These are phyloP conservation scores for Boletus sp. DNA, from an alignment of 768 basidiomycete species.

Conservation along the genomic window DNA sequence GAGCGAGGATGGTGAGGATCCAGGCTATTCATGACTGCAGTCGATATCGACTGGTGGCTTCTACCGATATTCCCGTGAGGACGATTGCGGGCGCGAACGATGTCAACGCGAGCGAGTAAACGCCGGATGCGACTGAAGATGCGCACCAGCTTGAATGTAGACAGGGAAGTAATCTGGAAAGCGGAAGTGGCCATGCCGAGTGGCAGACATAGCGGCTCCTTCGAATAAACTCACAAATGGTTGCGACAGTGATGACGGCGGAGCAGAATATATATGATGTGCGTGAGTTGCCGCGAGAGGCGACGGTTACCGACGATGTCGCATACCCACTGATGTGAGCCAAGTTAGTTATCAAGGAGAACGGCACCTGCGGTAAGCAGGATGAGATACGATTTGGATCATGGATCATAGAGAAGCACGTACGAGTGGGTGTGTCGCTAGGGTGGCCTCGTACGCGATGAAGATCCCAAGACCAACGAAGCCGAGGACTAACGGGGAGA, in stretches of 20 bases:
- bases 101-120: slow-evolving; percentile 18
- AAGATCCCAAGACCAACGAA: slow-evolving; percentile 37
- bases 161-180: slow-evolving; percentile 39
- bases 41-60: slow-evolving; percentile 31
- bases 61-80: slow-evolving; percentile 32
- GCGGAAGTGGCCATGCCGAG: background rate
- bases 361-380: background rate
- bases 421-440: slow-evolving; percentile 32
- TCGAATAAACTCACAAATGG: slow-evolving; percentile 21
- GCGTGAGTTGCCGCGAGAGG: background rate
- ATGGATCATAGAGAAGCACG: background rate
- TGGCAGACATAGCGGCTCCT: background rate
- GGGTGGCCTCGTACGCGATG: slow-evolving; percentile 38
- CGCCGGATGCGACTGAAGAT: slow-evolving; percentile 34
- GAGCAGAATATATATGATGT: slow-evolving; percentile 22
- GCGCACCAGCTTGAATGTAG: slow-evolving; percentile 43
- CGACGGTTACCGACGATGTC: background rate
- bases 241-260: slow-evolving; percentile 12
- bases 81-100: slow-evolving; percentile 31
- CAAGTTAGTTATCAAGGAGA: slow-evolving; percentile 26
- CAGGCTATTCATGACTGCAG: slow-evolving; percentile 35
- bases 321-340: slow-evolving; percentile 29
- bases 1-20: slow-evolving; percentile 30
- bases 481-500: slow-evolving; percentile 45
- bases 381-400: background rate